Conservation (phyloP, 345 rosid genomes). For the Lepidium didymum region DNA sequence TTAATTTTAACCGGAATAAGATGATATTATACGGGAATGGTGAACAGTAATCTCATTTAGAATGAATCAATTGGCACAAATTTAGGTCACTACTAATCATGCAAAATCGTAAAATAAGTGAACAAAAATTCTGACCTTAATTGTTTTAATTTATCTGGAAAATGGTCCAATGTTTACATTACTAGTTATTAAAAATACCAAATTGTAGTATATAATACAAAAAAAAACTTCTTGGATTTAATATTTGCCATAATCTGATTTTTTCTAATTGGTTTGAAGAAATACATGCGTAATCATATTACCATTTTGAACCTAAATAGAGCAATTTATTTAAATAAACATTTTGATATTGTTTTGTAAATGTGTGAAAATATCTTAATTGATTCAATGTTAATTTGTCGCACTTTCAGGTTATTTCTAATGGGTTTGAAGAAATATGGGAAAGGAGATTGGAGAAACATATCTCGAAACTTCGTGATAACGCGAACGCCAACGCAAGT, state of each 20-base stretch:
- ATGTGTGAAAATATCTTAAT: not conserved
- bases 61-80: not conserved
- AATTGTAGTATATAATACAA: not conserved
- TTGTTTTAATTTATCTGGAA: not conserved
- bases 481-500: slow-evolving; percentile 95
- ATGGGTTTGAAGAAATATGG: slow-evolving; percentile 93
- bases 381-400: not conserved
- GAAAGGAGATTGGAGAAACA: slow-evolving; percentile 98
- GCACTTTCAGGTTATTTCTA: slow-evolving; percentile 61
- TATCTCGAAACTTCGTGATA: slow-evolving; percentile 81
- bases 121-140: not conserved
- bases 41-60: not conserved
- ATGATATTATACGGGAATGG: not conserved
- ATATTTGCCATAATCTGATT: not conserved
- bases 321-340: not conserved
- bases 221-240: not conserved
- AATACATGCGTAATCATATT: not conserved
- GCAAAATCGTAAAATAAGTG: not conserved
- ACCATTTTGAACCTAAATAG: not conserved
- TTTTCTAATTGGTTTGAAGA: not conserved
- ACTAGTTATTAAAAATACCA: not conserved
- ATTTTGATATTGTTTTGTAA: not conserved
- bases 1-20: not conserved
- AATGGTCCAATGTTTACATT: not conserved
- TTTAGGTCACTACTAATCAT: not conserved